These are phyloP conservation scores for Leptographium wingfieldii DNA, from an alignment of 2,329 filamentous ascomycete species.

Conservation along the genomic window DNA sequence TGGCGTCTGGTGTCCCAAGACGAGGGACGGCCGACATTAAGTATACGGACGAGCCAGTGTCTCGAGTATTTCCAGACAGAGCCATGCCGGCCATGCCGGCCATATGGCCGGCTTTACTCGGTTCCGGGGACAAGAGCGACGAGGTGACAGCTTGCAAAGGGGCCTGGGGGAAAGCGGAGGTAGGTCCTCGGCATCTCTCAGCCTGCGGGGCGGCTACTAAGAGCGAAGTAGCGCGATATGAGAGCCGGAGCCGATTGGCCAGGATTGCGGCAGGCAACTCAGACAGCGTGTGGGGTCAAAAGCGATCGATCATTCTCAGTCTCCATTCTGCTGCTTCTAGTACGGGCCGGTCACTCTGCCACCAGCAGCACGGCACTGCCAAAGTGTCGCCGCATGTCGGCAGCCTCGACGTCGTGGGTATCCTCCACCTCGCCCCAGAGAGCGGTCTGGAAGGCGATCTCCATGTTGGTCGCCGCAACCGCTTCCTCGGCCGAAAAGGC, in stretches of 20 bases:
- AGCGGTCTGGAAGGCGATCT: conserved; percentile 80
- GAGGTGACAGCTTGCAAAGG: not conserved
- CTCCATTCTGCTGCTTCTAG: too few relatives aligned
- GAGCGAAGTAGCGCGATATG: not conserved
- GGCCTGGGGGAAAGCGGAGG: not conserved
- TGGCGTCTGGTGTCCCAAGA: not conserved
- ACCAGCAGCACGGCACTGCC: conserved; percentile 69
- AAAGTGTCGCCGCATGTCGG: conserved; percentile 77
- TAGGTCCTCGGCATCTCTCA: not conserved
- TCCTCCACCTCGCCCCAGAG: conserved; percentile 97
- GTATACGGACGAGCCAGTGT: not conserved
- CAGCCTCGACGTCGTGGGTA: conserved; percentile 90
- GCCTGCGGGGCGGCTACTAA: not conserved
- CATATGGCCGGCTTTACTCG: not conserved
- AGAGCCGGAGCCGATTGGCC: not conserved
- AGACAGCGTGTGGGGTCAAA: not conserved
- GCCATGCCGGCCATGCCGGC: too few relatives aligned
- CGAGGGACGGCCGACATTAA: not conserved
- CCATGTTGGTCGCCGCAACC: conserved; percentile 61
- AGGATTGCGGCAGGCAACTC: too few relatives aligned
- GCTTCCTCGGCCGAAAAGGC: conserved; percentile 75
- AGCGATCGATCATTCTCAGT: too few relatives aligned
- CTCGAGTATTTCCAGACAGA: too few relatives aligned
- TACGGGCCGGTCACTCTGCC: not conserved
- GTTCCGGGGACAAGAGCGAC: not conserved